These are phyloP conservation scores for Coleophoma crateriformis DNA, from an alignment of 2,329 filamentous ascomycete species.

Conservation along the genomic window DNA sequence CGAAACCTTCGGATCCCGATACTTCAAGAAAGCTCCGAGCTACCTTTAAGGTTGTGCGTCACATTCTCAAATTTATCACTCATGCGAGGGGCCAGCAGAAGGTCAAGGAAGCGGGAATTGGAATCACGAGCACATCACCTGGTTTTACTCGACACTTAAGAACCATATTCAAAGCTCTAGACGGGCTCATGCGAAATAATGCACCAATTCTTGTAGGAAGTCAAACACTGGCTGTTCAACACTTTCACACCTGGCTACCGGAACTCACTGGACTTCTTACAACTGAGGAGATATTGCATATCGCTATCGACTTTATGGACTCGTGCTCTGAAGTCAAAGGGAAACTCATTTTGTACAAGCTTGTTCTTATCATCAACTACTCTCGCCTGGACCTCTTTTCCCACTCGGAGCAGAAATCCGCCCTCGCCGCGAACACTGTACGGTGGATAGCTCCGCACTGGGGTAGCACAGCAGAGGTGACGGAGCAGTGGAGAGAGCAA, in stretches of 20 bases:
- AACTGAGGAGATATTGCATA: slow-evolving; percentile 80
- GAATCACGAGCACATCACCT: slow-evolving; percentile 68
- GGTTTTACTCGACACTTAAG: slow-evolving; percentile 79
- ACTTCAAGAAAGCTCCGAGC: slow-evolving; percentile 80
- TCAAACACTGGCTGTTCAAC: slow-evolving; percentile 90
- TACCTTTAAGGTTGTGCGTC: slow-evolving; percentile 90
- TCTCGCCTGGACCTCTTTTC: slow-evolving; percentile 77
- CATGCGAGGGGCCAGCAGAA: slow-evolving; percentile 82
- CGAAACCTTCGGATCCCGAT: slow-evolving; percentile 76
- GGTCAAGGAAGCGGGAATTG: slow-evolving; percentile 81
- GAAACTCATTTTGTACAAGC: slow-evolving; percentile 85
- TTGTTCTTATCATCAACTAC: slow-evolving; percentile 90
- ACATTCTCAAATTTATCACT: slow-evolving; percentile 92
- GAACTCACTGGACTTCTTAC: slow-evolving; percentile 74
- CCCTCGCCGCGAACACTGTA: slow-evolving; percentile 74
- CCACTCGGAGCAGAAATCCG: slow-evolving; percentile 67
- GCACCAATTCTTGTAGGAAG: slow-evolving; percentile 85
- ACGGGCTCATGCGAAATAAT: slow-evolving; percentile 82
- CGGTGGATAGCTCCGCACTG: slow-evolving; percentile 92
- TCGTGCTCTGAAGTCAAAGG: slow-evolving; percentile 83
- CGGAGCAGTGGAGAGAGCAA: slow-evolving; percentile 86
- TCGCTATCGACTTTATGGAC: slow-evolving; percentile 91
- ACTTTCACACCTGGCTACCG: slow-evolving; percentile 96
- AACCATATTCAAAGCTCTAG: slow-evolving; percentile 83
- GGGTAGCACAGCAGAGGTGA: slow-evolving; percentile 69